Conservation (phyloP, 306 rosid species). For the Mimosa pudica region DNA sequence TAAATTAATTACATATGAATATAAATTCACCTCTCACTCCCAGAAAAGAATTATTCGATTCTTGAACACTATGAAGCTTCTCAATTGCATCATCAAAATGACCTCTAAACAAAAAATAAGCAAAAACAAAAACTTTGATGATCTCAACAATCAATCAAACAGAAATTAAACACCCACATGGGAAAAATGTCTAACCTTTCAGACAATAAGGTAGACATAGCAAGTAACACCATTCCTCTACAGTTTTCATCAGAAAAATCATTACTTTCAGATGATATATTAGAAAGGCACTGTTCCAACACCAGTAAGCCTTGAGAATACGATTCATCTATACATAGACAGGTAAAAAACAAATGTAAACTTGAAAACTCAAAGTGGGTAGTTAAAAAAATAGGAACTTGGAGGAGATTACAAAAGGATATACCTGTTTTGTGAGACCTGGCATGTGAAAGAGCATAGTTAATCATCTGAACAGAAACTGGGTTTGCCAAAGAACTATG, state of each 20-base stretch:
- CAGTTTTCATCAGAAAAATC: constrained; percentile 54
- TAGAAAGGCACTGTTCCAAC: constrained; percentile 72
- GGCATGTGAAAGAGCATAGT: constrained; percentile 75
- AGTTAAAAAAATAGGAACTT: constrained; percentile 16
- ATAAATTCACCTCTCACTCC: constrained; percentile 62
- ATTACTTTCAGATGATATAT: constrained; percentile 56
- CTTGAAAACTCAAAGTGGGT: constrained; percentile 15
- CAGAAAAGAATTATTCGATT: constrained; percentile 59
- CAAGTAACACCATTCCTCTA: constrained; percentile 70
- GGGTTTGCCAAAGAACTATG: constrained; percentile 52
- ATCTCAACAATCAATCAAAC: constrained; percentile 24
- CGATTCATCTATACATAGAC: constrained; percentile 61
- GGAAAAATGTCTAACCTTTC: constrained; percentile 61
- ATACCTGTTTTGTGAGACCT: constrained; percentile 80
- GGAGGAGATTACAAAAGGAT: background rate
- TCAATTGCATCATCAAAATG: constrained; percentile 63
- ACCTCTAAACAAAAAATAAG: constrained; percentile 50
- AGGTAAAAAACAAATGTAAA: constrained; percentile 10
- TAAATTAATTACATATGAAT: background rate
- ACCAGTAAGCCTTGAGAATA: constrained; percentile 66
- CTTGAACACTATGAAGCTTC: constrained; percentile 61
- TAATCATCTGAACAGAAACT: constrained; percentile 68
- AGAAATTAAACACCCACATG: constrained; percentile 1
- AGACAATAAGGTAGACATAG: constrained; percentile 69
- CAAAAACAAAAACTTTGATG: background rate